These are phyloP conservation scores for Malus domestica DNA, from an alignment of 306 rosid genomes.

Conservation along the genomic window DNA sequence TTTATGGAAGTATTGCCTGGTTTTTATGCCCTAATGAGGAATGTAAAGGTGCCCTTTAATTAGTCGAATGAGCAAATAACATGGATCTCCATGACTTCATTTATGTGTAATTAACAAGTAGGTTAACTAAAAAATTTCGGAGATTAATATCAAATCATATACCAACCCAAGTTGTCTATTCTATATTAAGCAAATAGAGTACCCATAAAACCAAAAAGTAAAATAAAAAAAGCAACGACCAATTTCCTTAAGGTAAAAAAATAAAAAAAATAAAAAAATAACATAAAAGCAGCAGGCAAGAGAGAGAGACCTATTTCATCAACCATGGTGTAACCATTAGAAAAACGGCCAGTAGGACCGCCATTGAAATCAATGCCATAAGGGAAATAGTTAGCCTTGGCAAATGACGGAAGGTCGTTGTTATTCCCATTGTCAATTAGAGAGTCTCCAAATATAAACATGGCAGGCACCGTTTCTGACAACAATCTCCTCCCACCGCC, in stretches of 20 bases:
- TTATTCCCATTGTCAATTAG: constrained; percentile 93
- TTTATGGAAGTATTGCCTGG: not conserved
- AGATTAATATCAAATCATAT: too few species aligned
- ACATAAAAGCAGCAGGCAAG: not conserved
- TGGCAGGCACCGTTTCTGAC: constrained; percentile 67
- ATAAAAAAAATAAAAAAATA: not conserved
- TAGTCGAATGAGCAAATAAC: not conserved
- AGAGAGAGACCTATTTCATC: constrained; percentile 52
- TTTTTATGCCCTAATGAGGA: not conserved
- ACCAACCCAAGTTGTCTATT: not conserved
- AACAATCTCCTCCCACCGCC: not conserved
- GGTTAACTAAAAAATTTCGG: not conserved
- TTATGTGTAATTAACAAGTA: not conserved
- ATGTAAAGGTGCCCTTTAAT: not conserved
- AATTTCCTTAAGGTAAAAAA: not conserved
- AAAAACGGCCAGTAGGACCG: constrained; percentile 90
- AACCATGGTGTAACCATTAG: constrained; percentile 83
- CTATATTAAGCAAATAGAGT: not conserved
- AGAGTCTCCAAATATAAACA: constrained; percentile 92
- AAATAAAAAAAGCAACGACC: too few species aligned
- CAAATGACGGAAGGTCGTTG: constrained; percentile 73
- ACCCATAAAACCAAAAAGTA: not conserved
- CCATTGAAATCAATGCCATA: constrained; percentile 85
- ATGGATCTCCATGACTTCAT: not conserved
- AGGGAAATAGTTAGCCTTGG: constrained; percentile 87